Conservation (phyloP, 2,329 filamentous ascomycete genomes). For the Neurospora sp. region DNA sequence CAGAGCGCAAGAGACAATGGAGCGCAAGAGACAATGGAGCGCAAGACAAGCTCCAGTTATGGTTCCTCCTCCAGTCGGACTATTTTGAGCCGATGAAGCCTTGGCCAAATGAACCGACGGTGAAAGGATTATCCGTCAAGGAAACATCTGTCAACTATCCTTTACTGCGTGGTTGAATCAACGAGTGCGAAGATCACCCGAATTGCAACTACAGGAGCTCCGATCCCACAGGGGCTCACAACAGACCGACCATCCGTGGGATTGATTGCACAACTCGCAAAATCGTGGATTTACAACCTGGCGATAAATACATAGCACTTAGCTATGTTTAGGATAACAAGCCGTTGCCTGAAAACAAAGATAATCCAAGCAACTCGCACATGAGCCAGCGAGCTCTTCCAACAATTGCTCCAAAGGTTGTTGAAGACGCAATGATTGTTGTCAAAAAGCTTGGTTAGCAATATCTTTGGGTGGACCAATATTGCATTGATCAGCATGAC, state of each 20-base stretch:
- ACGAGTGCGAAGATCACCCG: neutral
- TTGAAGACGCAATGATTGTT: conserved; percentile 9
- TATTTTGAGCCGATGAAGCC: too few relatives aligned
- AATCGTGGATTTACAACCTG: neutral
- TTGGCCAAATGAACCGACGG: rapidly evolving
- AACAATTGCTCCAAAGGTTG: neutral
- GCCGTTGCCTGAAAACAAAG: neutral
- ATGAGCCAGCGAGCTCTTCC: too few relatives aligned
- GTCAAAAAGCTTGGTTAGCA: conserved; percentile 3
- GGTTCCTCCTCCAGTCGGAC: neutral
- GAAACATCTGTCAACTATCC: neutral
- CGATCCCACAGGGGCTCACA: rapidly evolving
- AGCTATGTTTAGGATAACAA: conserved; percentile 25
- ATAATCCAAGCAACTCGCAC: too few relatives aligned
- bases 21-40: too few relatives aligned
- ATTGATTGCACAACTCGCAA: neutral
- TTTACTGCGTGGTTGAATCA: neutral
- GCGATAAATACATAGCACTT: conserved; percentile 19
- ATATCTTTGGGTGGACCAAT: conserved; percentile 14
- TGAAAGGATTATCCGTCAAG: rapidly evolving
- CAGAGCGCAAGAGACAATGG: too few relatives aligned
- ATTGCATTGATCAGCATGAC: conserved; percentile 15
- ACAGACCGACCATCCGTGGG: neutral
- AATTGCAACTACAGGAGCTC: rapidly evolving
- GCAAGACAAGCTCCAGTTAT: neutral